Conservation (phyloP, 176 grass and related monocot genomes). For the Cenchrus americanus region DNA sequence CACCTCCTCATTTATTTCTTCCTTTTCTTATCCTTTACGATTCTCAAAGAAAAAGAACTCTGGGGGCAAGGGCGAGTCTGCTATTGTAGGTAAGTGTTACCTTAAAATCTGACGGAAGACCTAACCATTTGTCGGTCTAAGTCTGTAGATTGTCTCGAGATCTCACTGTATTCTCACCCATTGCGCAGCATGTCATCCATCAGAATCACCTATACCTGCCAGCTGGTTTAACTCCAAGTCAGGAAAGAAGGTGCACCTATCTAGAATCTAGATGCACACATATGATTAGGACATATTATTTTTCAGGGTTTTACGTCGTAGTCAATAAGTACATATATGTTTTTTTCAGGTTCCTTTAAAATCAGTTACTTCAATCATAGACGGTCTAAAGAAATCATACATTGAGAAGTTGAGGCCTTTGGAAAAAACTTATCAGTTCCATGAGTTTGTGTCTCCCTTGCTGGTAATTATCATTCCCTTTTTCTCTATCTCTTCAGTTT, state of each 20-base stretch:
- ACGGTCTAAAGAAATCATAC: slow-evolving; percentile 93
- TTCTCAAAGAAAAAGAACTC: slow-evolving; percentile 60
- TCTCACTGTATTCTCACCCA: slow-evolving; percentile 13
- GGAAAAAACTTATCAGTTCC: slow-evolving; percentile 80
- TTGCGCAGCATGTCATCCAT: slow-evolving; percentile 46
- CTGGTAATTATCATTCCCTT: slow-evolving; percentile 45
- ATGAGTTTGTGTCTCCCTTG: slow-evolving; percentile 79
- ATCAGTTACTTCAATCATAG: slow-evolving; percentile 89
- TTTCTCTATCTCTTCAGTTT: background rate
- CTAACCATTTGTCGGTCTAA: background rate
- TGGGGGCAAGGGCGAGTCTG: slow-evolving; percentile 50
- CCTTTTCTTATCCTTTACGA: background rate
- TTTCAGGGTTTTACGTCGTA: background rate
- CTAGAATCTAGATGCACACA: background rate
- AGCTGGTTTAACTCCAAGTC: slow-evolving; percentile 89
- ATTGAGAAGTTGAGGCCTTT: slow-evolving; percentile 84
- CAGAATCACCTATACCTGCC: slow-evolving; percentile 51
- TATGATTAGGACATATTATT: background rate
- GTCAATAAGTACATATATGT: background rate
- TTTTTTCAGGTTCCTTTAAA: slow-evolving; percentile 67
- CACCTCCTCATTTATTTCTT: background rate
- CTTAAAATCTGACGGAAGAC: background rate
- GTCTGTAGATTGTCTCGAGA: background rate
- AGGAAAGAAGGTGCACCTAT: slow-evolving; percentile 64
- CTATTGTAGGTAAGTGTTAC: slow-evolving; percentile 56